phyloP scores from a whole-genome alignment of 352 stramenopile genomes.

The Globisporangium ultimum region DNA sequence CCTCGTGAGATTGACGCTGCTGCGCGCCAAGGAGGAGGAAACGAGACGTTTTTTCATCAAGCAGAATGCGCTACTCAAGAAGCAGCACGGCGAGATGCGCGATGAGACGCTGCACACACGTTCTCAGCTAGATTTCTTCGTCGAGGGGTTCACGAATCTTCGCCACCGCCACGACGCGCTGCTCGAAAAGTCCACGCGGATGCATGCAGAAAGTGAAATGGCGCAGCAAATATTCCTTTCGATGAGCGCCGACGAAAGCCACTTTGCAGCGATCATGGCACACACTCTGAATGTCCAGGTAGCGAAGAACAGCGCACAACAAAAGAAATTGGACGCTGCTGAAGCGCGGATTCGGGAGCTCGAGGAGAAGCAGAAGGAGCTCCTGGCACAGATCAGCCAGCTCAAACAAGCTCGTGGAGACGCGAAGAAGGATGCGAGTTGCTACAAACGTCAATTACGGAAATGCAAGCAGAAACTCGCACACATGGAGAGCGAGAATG shows the following conservation, averaged over 20 bases:
- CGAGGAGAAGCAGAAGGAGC: constrained; percentile 32
- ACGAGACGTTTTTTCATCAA: constrained; percentile 48
- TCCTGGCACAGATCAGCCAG: constrained; percentile 32
- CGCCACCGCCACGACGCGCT: constrained; percentile 60
- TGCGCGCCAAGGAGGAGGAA: constrained; percentile 61
- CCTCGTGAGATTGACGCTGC: constrained; percentile 48
- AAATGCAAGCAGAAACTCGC: constrained; percentile 38
- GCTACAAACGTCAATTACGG: constrained; percentile 55
- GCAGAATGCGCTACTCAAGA: constrained; percentile 39
- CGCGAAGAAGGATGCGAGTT: constrained; percentile 51
- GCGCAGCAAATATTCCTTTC: constrained; percentile 51
- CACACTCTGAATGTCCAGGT: constrained; percentile 44
- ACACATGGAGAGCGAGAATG: constrained; percentile 21
- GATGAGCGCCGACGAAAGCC: constrained; percentile 57
- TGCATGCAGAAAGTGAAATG: constrained; percentile 61
- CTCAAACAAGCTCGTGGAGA: constrained; percentile 52
- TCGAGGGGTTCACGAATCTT: constrained; percentile 70
- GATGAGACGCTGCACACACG: constrained; percentile 59
- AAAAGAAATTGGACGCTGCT: constrained; percentile 18
- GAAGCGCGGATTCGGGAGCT: constrained; percentile 25
- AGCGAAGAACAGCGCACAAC: constrained; percentile 30
- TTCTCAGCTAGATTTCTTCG: constrained; percentile 73
- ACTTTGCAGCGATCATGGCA: constrained; percentile 47
- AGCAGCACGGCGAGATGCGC: constrained; percentile 57
- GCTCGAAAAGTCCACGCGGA: constrained; percentile 44